Base-by-base conservation (phyloP, 2,329 filamentous ascomycete genomes). In the Colletotrichum sp. region DNA sequence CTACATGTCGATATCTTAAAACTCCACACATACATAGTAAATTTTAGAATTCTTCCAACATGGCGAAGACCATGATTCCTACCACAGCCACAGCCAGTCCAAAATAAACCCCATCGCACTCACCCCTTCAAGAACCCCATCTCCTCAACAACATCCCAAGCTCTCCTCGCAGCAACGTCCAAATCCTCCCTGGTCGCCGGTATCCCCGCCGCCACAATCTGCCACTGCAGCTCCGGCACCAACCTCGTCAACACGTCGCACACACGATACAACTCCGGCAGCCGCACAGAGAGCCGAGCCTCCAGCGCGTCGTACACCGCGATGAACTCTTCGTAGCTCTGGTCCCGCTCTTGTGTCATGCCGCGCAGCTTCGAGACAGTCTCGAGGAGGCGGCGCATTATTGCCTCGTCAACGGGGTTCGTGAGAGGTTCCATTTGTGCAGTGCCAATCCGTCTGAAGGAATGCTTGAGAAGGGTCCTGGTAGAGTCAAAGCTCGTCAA, bases 311-410 rank as follows among this genome's bases (percentile, higher is more conserved):
- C 39, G 28, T 52, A 67, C 3, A 7, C 39, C 14, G 16, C 9
- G 60, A 39, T 64, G 9, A 64, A 64, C 3, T 67, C 43, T 7
- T 34, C 64, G 18, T 48, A 55, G 43, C 10, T 34, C 28, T 67
- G 39, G 28, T n/a, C 43, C 18, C 8, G 36, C 12, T 2, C 36
- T 26, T 55, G 43, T 4, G 12, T 16, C 18, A 67, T 43, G 16
- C 28, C 5, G 2, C 28, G 64, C n/a, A 55, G 39, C 64, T 55
- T 52, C 10, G 64, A 32, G 64, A 67, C 64, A 4, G 64, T 34
- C 64, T 67, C 64, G 28, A 67, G 64, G 13, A 67, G 21, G 43
- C 64, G 64, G 10, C 43, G 64, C 64, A 67, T 67, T 21, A 67
- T 34, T 3, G 39, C 39, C n/a, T 67, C 64, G 4, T 67, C 26